phyloP scores from a whole-genome alignment of 805 yeast genomes.

The Ogataea degrootiae region DNA sequence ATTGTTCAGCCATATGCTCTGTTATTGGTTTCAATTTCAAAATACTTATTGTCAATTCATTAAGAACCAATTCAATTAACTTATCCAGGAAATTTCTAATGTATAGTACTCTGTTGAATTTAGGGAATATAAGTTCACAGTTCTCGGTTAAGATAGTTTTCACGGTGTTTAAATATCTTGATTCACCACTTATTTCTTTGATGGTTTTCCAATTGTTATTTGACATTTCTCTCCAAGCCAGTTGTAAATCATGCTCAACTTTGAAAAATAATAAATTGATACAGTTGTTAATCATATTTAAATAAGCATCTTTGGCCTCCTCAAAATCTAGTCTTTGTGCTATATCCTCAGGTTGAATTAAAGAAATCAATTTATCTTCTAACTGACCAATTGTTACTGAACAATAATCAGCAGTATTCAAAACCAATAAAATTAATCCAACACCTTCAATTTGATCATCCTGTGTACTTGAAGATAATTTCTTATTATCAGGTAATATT shows the following conservation, averaged over 20 bases:
- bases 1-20: constrained; percentile 72
- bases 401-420: constrained; percentile 90
- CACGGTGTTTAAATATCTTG: constrained; percentile 62
- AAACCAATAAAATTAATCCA: constrained; percentile 60
- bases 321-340: constrained; percentile 49
- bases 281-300: constrained; percentile 53
- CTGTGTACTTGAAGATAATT: constrained; percentile 28
- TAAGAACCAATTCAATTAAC: constrained; percentile 58
- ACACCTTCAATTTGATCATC: constrained; percentile 53
- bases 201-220: constrained; percentile 69
- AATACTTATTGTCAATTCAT: constrained; percentile 53
- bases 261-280: constrained; percentile 52
- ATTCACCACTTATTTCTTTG: constrained; percentile 64
- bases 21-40: constrained; percentile 62
- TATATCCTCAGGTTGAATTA: constrained; percentile 30
- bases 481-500: constrained; percentile 38
- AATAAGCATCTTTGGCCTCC: constrained; percentile 48
- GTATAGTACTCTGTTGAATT: constrained; percentile 65
- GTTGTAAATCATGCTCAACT: constrained; percentile 54
- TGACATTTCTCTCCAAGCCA: constrained; percentile 79
- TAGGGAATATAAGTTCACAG: constrained; percentile 45
- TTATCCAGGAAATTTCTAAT: constrained; percentile 72
- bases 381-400: constrained; percentile 73
- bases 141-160: constrained; percentile 42
- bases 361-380: constrained; percentile 51